Evolutionary conservation across 2,329 filamentous ascomycete genomes (phyloP).

Genomic region (Sporothrix humicola): DNA sequence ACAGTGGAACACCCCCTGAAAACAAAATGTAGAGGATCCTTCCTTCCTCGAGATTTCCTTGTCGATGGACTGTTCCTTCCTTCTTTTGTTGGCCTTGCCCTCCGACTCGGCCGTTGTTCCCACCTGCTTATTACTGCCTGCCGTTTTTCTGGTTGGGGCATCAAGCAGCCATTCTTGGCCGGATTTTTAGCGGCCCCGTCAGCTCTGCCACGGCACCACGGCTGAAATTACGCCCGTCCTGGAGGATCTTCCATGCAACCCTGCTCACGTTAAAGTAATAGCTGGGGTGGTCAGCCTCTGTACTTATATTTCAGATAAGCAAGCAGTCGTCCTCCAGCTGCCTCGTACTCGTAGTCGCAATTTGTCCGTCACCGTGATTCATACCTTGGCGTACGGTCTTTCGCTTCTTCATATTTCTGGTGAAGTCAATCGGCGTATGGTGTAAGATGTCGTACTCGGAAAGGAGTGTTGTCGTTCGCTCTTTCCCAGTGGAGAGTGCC

Average conservation of each 20-base stretch:
- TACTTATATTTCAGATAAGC: background rate
- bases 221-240: background rate
- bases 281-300: background rate
- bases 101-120: no score
- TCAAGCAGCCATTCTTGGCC: background rate
- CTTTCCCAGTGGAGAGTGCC: no score
- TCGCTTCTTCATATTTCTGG: background rate
- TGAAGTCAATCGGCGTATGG: background rate
- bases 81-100: no score
- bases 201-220: conserved; percentile 3
- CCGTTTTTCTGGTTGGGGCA: background rate
- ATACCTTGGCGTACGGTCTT: background rate
- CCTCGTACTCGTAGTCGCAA: conserved; percentile 6
- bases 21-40: no score
- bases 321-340: background rate
- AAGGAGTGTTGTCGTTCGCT: no score
- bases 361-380: background rate
- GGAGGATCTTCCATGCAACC: background rate
- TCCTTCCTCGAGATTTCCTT: no score
- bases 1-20: no score
- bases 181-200: conserved; percentile 10
- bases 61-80: no score
- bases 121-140: no score
- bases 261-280: background rate
- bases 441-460: background rate